These are phyloP conservation scores for Lecanosticta acicola DNA, from an alignment of 2,329 filamentous ascomycete species.

Conservation along the genomic window DNA sequence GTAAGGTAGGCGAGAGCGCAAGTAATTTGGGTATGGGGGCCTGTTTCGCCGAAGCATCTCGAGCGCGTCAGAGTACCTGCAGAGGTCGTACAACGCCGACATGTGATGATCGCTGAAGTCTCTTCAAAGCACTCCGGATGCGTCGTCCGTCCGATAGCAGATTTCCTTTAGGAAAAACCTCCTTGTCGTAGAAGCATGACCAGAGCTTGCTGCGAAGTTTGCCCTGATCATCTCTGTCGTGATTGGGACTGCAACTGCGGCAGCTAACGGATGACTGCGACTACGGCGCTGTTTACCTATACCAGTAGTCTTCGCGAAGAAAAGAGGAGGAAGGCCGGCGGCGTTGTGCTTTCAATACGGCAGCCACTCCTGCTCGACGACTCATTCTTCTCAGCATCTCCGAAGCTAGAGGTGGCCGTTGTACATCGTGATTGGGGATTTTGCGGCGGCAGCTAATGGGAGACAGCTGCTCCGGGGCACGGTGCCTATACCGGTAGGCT, in stretches of 20 bases:
- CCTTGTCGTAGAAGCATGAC: neutral
- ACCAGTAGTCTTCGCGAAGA: neutral
- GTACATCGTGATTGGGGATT: neutral
- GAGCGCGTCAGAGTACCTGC: no score
- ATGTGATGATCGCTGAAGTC: no score
- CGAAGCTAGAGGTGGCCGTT: neutral
- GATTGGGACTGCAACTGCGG: neutral
- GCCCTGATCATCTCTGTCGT: neutral
- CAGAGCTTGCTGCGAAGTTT: neutral
- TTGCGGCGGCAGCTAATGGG: neutral
- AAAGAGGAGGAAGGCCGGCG: neutral
- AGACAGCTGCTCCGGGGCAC: neutral
- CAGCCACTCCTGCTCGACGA: neutral
- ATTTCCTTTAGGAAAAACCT: neutral
- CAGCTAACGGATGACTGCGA: neutral
- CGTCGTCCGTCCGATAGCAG: no score
- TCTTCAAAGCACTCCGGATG: no score
- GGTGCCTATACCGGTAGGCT: neutral
- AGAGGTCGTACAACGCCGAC: no score
- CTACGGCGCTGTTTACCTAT: neutral
- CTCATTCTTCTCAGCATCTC: neutral
- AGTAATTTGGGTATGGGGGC: no score
- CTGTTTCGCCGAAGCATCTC: no score
- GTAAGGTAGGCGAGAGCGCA: no score
- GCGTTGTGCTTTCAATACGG: neutral